A percentile compares a stretch with the other conserved stretches of the same genome.
phyloP scores from a whole-genome alignment of 495 filamentous ascomycete species.

The Penicillium maclennaniae region DNA sequence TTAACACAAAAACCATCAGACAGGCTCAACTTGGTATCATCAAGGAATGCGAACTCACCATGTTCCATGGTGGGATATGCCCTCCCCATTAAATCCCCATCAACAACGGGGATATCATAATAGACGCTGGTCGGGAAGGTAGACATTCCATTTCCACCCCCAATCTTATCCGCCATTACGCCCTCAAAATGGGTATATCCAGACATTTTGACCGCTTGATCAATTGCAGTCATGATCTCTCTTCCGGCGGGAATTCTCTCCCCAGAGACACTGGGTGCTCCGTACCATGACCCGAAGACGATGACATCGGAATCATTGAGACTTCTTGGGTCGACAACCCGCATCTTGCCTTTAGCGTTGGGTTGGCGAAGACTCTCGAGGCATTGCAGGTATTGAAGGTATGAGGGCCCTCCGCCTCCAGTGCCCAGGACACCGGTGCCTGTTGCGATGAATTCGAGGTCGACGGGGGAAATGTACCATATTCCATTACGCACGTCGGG shows the following conservation, averaged over 20 bases:
- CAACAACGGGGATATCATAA: slow-evolving; percentile 32
- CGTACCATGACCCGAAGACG: slow-evolving; percentile 23
- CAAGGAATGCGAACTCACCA: slow-evolving; percentile 6
- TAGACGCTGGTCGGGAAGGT: slow-evolving; percentile 25
- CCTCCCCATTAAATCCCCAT: slow-evolving; percentile 39
- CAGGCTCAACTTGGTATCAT: background rate
- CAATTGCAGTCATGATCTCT: slow-evolving; percentile 27
- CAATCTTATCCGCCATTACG: slow-evolving; percentile 32
- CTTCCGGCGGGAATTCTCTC: slow-evolving; percentile 27
- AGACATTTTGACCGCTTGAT: slow-evolving; percentile 24
- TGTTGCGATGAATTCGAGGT: slow-evolving; percentile 26
- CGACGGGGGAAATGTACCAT: slow-evolving; percentile 23
- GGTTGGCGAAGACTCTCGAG: slow-evolving; percentile 14
- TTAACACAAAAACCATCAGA: background rate
- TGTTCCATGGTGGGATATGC: slow-evolving; percentile 30
- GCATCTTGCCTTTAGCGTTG: slow-evolving; percentile 14
- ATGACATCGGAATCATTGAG: slow-evolving; percentile 21
- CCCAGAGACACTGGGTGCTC: slow-evolving; percentile 22
- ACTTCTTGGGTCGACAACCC: slow-evolving; percentile 13
- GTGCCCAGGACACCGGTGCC: slow-evolving; percentile 23
- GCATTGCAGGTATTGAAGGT: slow-evolving; percentile 20
- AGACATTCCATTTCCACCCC: slow-evolving; percentile 38
- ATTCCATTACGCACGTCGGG: slow-evolving; percentile 45
- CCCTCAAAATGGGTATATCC: slow-evolving; percentile 26
- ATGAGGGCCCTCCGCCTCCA: slow-evolving; percentile 23